Base-by-base conservation (phyloP, 306 rosid genomes). In the Argentina anserina region DNA sequence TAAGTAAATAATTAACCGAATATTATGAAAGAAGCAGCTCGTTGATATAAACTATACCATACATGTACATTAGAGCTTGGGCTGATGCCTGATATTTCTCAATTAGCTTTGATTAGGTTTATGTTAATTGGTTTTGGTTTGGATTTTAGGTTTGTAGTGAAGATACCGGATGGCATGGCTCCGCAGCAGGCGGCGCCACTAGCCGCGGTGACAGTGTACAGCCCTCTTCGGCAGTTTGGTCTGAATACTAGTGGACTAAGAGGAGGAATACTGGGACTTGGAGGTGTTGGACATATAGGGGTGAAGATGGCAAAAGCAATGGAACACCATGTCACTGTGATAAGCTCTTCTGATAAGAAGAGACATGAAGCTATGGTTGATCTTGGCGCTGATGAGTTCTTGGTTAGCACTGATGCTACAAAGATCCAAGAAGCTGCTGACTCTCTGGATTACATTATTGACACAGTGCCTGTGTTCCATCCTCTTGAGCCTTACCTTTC, bases 281-380 rank as follows among this genome's bases (percentile, higher is more conserved):
- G 98, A 50, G 98, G 97, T 21, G 93, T 93, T 17, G 98, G 98
- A 4, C 97, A 90, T 67, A 90, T 90, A 88, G 97, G 98, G 29
- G 96, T 93, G 78, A 87, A 69, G 75, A 65, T 90, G 39, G 92
- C 98, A 1, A 93, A 93, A 31, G 91, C 97, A 10, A 34, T 93
- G 39, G 97, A 88, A 0, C 98, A 93, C 79, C 90, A 89, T 74
- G 92, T 93, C 34, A 93, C 96, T 1, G 94, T 90, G 67, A 86
- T 90, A 75, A 93, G 98, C 71, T 90, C 94, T 34, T 93, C 96
- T 6, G 89, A 90, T 18, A 90, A 78, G 90, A 93, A 93, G 81
- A 85, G 77, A 70, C 14, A 67, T 55, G 98, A 93, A 49, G 97
- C 97, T 5, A 33, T 93, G 34, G 92, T 83, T 26, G 76, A 90